phyloP scores from a whole-genome alignment of 2,329 filamentous ascomycete species.

The Microascus cirrosus region DNA sequence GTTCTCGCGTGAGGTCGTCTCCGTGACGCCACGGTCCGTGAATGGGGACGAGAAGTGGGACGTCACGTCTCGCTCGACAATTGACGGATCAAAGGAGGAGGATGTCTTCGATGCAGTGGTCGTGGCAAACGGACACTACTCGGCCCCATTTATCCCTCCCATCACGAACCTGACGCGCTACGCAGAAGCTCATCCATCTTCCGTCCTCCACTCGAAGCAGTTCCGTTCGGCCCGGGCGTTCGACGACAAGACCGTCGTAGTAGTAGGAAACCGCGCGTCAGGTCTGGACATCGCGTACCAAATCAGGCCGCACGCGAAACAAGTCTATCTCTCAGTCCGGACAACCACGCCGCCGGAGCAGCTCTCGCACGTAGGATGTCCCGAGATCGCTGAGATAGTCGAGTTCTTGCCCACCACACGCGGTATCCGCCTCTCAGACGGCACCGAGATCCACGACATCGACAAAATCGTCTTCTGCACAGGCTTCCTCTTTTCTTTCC shows the following conservation, averaged over 20 bases:
- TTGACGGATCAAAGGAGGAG: conserved; percentile 23
- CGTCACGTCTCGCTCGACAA: conserved; percentile 40
- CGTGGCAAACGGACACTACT: conserved; percentile 66
- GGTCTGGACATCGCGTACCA: conserved; percentile 76
- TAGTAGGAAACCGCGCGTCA: conserved; percentile 77
- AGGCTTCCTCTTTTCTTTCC: conserved; percentile 77
- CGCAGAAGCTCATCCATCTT: conserved; percentile 42
- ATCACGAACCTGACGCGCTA: conserved; percentile 50
- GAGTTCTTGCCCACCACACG: conserved; percentile 41
- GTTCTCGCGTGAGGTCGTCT: conserved; percentile 61
- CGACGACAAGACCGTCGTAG: conserved; percentile 59
- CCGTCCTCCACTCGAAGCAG: conserved; percentile 66
- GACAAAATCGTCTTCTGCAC: conserved; percentile 81
- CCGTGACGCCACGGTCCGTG: conserved; percentile 28
- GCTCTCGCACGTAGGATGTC: conserved; percentile 31
- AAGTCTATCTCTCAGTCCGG: conserved; percentile 51
- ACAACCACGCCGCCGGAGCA: conserved; percentile 33
- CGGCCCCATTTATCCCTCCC: conserved; percentile 54
- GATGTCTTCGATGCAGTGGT: conserved; percentile 63
- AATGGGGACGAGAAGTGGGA: conserved; percentile 43
- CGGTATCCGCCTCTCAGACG: conserved; percentile 56
- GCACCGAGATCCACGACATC: conserved; percentile 51
- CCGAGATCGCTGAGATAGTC: conserved; percentile 46
- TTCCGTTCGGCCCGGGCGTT: conserved; percentile 60
- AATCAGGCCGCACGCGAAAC: conserved; percentile 48